A percentile compares a stretch with the other conserved stretches of the same genome.
phyloP scores from a whole-genome alignment of 2,329 filamentous ascomycete genomes.

The Cadophora sp. region DNA sequence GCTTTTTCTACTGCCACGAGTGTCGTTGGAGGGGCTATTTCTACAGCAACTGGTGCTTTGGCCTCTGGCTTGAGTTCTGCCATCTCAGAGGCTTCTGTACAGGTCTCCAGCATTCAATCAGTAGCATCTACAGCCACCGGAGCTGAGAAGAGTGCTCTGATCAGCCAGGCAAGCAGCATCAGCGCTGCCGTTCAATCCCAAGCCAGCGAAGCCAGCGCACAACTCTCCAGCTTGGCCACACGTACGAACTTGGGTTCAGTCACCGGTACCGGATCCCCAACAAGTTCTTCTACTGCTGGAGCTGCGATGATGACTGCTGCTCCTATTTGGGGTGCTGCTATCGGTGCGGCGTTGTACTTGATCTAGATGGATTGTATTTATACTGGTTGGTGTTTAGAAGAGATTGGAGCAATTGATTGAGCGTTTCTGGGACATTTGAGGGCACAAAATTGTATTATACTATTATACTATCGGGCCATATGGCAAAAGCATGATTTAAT shows the following conservation, averaged over 20 bases:
- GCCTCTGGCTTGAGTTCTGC: constrained; percentile 19
- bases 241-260: background rate
- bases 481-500: background rate
- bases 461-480: constrained; percentile 9
- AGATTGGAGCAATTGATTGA: constrained; percentile 3
- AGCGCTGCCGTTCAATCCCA: constrained; percentile 16
- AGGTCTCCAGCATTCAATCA: constrained; percentile 12
- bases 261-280: background rate
- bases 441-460: constrained; percentile 9
- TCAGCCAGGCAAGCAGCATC: constrained; percentile 20
- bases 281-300: constrained; percentile 16
- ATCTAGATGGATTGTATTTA: constrained; percentile 18
- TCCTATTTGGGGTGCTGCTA: constrained; percentile 28
- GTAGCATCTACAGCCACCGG: constrained; percentile 29
- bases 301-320: constrained; percentile 28
- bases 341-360: constrained; percentile 31
- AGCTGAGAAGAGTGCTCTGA: constrained; percentile 18
- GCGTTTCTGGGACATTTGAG: background rate
- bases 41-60: constrained; percentile 9
- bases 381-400: background rate
- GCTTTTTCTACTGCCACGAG: constrained; percentile 20
- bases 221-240: background rate
- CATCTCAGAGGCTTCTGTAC: constrained; percentile 15
- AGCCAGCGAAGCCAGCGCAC: constrained; percentile 4
- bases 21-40: constrained; percentile 18